phyloP scores from a whole-genome alignment of 805 yeast species.

The Candida glaebosa region DNA sequence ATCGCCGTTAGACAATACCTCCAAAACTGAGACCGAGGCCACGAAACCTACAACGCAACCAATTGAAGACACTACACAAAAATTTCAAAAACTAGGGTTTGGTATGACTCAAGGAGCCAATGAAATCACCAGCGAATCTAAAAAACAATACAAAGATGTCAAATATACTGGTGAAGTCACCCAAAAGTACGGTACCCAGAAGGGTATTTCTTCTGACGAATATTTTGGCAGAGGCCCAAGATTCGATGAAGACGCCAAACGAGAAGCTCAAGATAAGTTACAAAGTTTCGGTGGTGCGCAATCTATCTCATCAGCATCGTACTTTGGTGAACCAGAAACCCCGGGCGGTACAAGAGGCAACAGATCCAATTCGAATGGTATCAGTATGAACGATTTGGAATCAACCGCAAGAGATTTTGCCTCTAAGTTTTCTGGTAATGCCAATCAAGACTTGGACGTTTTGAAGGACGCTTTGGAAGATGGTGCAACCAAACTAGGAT shows the following conservation, averaged over 20 bases:
- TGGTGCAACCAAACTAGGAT: slow-evolving; percentile 88
- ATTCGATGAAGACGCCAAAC: slow-evolving; percentile 71
- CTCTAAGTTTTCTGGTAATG: slow-evolving; percentile 63
- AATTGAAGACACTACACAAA: slow-evolving; percentile 54
- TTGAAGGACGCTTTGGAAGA: slow-evolving; percentile 89
- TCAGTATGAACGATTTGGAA: slow-evolving; percentile 49
- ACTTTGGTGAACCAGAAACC: slow-evolving; percentile 79
- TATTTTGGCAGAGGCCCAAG: slow-evolving; percentile 81
- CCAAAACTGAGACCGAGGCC: neutral
- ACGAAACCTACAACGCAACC: slow-evolving; percentile 13
- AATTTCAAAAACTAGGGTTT: slow-evolving; percentile 80
- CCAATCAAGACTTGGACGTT: slow-evolving; percentile 86
- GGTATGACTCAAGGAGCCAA: slow-evolving; percentile 79
- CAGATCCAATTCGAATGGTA: slow-evolving; percentile 18
- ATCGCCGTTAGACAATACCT: slow-evolving; percentile 9
- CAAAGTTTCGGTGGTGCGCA: slow-evolving; percentile 82
- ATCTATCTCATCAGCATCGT: slow-evolving; percentile 86
- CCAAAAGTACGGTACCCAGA: slow-evolving; percentile 79
- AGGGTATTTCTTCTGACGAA: slow-evolving; percentile 95
- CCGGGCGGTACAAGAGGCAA: slow-evolving; percentile 20
- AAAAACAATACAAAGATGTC: slow-evolving; percentile 48
- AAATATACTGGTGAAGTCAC: slow-evolving; percentile 73
- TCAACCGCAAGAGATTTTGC: slow-evolving; percentile 60
- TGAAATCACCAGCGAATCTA: slow-evolving; percentile 22
- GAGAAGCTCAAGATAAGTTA: slow-evolving; percentile 78